These are phyloP conservation scores for Pichia occidentalis DNA, from an alignment of 805 yeast species.

Conservation along the genomic window DNA sequence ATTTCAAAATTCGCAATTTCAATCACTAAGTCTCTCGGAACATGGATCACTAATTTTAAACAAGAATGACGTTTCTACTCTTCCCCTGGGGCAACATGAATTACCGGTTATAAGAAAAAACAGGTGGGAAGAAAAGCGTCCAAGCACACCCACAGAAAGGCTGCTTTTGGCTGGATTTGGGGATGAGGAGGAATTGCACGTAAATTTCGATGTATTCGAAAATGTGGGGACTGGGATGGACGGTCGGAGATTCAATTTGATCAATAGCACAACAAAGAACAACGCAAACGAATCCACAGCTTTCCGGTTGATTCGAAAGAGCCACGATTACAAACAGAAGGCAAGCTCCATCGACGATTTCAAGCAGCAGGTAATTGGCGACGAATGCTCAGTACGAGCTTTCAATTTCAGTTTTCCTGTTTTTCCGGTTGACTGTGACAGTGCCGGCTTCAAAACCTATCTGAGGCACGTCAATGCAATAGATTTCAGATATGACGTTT, in stretches of 20 bases:
- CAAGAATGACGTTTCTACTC: neutral
- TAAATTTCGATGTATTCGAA: neutral
- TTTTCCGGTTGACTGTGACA: slow-evolving; percentile 2
- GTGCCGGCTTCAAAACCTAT: neutral
- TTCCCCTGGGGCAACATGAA: too few relatives aligned
- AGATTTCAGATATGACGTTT: slow-evolving; percentile 1
- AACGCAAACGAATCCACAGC: neutral
- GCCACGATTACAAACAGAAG: neutral
- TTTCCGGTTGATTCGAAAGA: neutral
- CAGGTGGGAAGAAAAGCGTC: too few relatives aligned
- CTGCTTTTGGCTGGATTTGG: too few relatives aligned
- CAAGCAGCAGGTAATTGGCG: neutral
- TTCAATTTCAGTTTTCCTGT: slow-evolving; percentile 3
- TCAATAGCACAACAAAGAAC: neutral
- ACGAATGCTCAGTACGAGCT: neutral
- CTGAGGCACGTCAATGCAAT: slow-evolving; percentile 3
- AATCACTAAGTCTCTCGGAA: slow-evolving; percentile 4
- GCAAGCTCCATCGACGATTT: slow-evolving; percentile 1
- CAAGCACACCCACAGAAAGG: too few relatives aligned
- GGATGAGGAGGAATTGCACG: slow-evolving; percentile 7
- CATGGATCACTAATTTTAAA: slow-evolving; percentile 8
- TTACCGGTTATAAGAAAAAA: too few relatives aligned
- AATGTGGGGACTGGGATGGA: too few relatives aligned
- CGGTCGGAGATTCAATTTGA: too few relatives aligned
- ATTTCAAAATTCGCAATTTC: slow-evolving; percentile 7